Conservation (phyloP, 169 alveolate species). For the Cryptosporidium bovis region DNA sequence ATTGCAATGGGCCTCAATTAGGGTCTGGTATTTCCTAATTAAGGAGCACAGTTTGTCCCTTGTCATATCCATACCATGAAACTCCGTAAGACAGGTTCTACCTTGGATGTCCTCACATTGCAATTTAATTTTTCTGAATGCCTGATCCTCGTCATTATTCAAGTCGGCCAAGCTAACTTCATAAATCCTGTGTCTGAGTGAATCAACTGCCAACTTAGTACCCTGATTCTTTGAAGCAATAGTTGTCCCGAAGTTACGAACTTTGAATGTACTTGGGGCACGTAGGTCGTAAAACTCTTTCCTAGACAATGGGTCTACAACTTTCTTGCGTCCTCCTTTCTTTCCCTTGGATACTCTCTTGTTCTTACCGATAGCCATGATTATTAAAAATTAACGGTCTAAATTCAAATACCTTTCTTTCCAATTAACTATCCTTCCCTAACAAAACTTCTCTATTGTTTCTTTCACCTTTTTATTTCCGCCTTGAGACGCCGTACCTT, state of each 20-base stretch:
- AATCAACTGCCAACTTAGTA: slow-evolving; percentile 93
- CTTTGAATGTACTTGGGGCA: slow-evolving; percentile 95
- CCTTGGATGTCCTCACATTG: slow-evolving; percentile 96
- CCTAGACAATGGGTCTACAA: slow-evolving; percentile 94
- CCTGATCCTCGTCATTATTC: slow-evolving; percentile 93
- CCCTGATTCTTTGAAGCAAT: slow-evolving; percentile 96
- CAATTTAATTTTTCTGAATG: slow-evolving; percentile 94
- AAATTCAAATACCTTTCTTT: slow-evolving; percentile 8
- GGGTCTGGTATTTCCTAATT: slow-evolving; percentile 96
- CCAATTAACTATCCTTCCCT: slow-evolving; percentile 5
- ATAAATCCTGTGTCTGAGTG: slow-evolving; percentile 94
- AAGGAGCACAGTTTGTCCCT: slow-evolving; percentile 96
- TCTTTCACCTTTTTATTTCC: slow-evolving; percentile 3
- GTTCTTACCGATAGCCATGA: slow-evolving; percentile 97
- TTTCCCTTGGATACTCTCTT: slow-evolving; percentile 95
- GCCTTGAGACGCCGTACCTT: slow-evolving; percentile 72
- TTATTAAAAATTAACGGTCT: slow-evolving; percentile 17
- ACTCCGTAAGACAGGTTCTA: slow-evolving; percentile 93
- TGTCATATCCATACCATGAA: slow-evolving; percentile 96
- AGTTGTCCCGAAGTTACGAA: slow-evolving; percentile 93
- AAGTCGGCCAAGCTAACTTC: slow-evolving; percentile 96
- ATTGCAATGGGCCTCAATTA: slow-evolving; percentile 96
- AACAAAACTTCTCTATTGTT: not conserved
- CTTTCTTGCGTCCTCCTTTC: slow-evolving; percentile 97
- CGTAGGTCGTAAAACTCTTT: slow-evolving; percentile 97